Base-by-base conservation (phyloP, 768 basidiomycete species). In the Serendipita sp. region DNA sequence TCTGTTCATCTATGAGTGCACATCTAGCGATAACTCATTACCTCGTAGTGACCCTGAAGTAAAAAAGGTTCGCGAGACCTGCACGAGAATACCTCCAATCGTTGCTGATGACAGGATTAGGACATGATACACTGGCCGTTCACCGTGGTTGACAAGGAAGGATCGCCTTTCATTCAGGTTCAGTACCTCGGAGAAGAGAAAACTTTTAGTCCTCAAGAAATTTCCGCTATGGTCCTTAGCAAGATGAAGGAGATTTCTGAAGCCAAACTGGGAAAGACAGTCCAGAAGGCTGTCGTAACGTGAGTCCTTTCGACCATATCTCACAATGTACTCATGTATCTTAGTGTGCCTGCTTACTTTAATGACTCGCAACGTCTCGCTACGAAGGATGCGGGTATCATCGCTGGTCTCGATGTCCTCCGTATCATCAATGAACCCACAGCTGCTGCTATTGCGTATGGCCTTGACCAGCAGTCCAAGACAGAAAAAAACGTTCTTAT, bases 391-490 rank as follows among this genome's bases (percentile, higher is more conserved):
- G 96, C 96, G 68, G 96, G 96, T 76, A 83, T 89, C 70, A 99
- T 99, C 70, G 84, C 96, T 72, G 96, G 96, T 68, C 90, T 99
- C 68, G 94, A 99, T 74, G 93, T 99, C 71, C 91, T 99, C 77
- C 95, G 96, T 79, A 99, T 99, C 82, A 99, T 99, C 82, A 99
- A 99, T 79, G 96, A 99, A 80, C 96, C 96, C 68, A 99, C 96
- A 64, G 96, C 96, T 63, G 96, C 96, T 66, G 96, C 96, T 73
- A 97, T 99, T 70, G 96, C 96, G 62, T 97, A 97, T 75, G 96
- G 96, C 75, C 77, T 79, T 68, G 96, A 98, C 76, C 88, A 89
- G 73, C 91, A 96, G 79, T 85, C 88, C 73, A 91, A 89, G 77
- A 79, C 83, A 67, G 95, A 98, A 82, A 92, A 91, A 78, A 97